These are phyloP conservation scores for Ustilago loliicola DNA, from an alignment of 1,284 basidiomycete species.

Conservation along the genomic window DNA sequence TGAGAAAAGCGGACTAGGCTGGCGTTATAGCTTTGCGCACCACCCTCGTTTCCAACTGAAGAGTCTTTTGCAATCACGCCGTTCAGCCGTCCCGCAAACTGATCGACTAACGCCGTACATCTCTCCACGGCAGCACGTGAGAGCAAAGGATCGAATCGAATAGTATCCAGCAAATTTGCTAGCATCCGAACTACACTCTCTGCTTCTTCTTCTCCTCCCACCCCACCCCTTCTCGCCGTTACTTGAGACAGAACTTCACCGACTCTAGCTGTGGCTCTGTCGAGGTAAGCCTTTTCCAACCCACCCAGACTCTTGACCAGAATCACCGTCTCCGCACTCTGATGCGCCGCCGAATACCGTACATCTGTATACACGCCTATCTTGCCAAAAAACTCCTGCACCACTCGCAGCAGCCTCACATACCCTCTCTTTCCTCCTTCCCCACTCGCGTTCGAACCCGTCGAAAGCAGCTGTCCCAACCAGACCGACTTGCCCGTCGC, in stretches of 20 bases:
- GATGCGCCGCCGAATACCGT: constrained; percentile 82
- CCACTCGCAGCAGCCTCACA: constrained; percentile 84
- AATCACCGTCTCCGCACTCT: constrained; percentile 91
- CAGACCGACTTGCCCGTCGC: constrained; percentile 83
- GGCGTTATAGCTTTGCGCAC: constrained; percentile 28
- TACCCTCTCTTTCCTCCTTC: constrained; percentile 72
- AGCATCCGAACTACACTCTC: constrained; percentile 70
- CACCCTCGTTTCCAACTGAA: background rate
- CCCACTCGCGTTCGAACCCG: constrained; percentile 71
- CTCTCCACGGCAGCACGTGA: constrained; percentile 83
- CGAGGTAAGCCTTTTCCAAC: constrained; percentile 86
- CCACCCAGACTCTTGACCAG: constrained; percentile 83
- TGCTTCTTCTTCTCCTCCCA: constrained; percentile 17
- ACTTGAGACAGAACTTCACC: constrained; percentile 80
- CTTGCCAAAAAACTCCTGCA: constrained; percentile 95
- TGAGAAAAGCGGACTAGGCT: constrained; percentile 28
- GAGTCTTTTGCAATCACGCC: constrained; percentile 13
- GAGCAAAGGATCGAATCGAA: constrained; percentile 90
- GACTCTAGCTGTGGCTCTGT: constrained; percentile 80
- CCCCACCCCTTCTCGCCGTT: background rate
- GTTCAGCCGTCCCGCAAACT: constrained; percentile 11
- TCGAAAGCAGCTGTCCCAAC: constrained; percentile 85
- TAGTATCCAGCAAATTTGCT: constrained; percentile 90
- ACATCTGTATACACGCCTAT: constrained; percentile 95
- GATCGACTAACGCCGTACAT: constrained; percentile 72